Base-by-base conservation (phyloP, 202 grass and related monocot species). In the Dendrocalamus latiflorus region DNA sequence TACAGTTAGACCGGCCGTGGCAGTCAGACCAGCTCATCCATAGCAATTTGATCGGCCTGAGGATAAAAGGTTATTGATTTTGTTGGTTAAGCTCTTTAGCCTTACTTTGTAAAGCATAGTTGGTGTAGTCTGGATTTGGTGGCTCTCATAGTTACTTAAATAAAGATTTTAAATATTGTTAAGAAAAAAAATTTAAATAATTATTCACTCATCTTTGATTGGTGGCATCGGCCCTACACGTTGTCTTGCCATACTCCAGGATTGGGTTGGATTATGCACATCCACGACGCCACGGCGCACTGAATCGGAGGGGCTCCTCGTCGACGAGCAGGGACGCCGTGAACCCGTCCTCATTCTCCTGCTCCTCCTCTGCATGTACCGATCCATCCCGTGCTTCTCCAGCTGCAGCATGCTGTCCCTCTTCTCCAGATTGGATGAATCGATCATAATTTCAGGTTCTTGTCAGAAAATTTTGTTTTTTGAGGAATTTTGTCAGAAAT, bases 391-490 rank as follows among this genome's bases (percentile, higher is more conserved):
- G 20, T 72, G 9, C 43, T 77, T 84, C 68, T 68, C 55, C 49
- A 70, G 59, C 62, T 64, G 56, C 25, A 74, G 25, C 4, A 33
- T 33, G 30, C 45, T 84, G 42, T 86, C 70, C 80, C 84, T 72
- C 88, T 65, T 90, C 82, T 82, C 88, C 76, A 90, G 51, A 76
- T 90, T 92, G 45, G 76, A 90, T 95, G 88, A 39, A 87, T 60
- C 11, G 66, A 70, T 72, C 47, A 76, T 21, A 18, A 38, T 24
- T 85, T 56, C 65, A 82, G 41, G 45, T 76, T 47, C 21, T 66
- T 71, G 68, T 85, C 77, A 86, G 64, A 51, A 18, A 51, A 41
- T 1, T 76, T 38, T 34, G 22, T 64, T 26, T 63, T 28, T 26
- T 50, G 12, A 49, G 5, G n/a, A 50, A 64, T 77, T 68, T 77